Percentiles rank a stretch among this genome's conserved stretches.
phyloP scores from a whole-genome alignment of 2,329 filamentous ascomycete genomes.

The Didymosphaeria variabile region DNA sequence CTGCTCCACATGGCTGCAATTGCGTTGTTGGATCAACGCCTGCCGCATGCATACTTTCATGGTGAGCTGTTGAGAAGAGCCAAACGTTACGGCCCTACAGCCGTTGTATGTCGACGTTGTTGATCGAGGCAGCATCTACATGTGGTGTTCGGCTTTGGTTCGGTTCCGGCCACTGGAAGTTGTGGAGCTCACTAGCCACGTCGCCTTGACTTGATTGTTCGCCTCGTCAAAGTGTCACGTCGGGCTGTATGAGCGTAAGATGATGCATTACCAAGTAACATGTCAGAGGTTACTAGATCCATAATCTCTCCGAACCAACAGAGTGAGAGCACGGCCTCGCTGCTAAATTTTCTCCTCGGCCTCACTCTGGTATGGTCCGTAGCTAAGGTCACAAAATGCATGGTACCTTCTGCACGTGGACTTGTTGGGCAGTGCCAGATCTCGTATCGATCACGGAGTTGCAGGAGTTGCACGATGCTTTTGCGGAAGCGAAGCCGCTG shows the following conservation, averaged over 20 bases:
- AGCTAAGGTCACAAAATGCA: not conserved
- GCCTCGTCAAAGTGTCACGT: not conserved
- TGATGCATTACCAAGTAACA: too few species aligned
- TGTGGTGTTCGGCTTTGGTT: conserved; percentile 2
- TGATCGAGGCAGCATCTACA: conserved; percentile 16
- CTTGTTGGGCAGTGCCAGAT: conserved; percentile 7
- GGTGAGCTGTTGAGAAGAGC: not conserved
- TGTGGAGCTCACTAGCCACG: conserved; percentile 25
- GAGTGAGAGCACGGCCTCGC: not conserved
- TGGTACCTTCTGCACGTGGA: conserved; percentile 7
- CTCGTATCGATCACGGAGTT: conserved; percentile 13
- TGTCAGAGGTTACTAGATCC: not conserved
- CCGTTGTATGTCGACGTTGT: not conserved
- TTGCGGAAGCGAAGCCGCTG: conserved; percentile 40
- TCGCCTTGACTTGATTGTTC: not conserved
- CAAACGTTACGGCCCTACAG: not conserved
- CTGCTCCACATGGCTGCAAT: conserved; percentile 15
- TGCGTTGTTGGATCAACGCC: conserved; percentile 29
- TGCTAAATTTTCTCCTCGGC: not conserved
- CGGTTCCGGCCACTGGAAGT: conserved; percentile 21
- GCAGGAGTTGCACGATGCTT: conserved; percentile 37
- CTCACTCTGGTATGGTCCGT: not conserved
- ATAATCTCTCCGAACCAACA: not conserved
- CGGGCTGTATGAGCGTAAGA: not conserved
- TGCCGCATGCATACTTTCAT: conserved; percentile 26